Conservation (phyloP, 2,329 filamentous ascomycete species). For the Claviceps capensis region DNA sequence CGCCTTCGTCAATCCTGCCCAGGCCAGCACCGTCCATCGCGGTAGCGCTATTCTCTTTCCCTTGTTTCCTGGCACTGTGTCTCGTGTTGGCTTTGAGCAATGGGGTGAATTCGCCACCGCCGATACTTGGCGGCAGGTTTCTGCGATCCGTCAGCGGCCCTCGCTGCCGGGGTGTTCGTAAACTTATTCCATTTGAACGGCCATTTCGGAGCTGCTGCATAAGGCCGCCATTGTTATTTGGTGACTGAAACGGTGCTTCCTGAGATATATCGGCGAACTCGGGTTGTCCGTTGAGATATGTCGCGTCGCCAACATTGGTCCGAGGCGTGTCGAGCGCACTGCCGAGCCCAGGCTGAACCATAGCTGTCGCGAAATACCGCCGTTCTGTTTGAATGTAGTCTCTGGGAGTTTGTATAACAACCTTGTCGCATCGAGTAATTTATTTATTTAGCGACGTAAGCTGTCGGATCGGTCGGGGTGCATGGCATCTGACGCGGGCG, state of each 20-base stretch:
- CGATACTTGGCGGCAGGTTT: conserved; percentile 53
- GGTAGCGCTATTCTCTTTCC: conserved; percentile 47
- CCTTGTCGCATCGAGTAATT: neutral
- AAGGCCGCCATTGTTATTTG: conserved; percentile 54
- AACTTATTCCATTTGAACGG: conserved; percentile 38
- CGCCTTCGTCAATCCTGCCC: conserved; percentile 52
- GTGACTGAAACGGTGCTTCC: conserved; percentile 76
- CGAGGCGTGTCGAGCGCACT: conserved; percentile 69
- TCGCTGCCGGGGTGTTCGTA: conserved; percentile 61
- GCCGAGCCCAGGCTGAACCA: conserved; percentile 50
- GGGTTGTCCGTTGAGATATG: conserved; percentile 55
- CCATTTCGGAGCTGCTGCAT: conserved; percentile 62
- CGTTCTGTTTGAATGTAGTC: neutral
- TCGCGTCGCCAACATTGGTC: conserved; percentile 73
- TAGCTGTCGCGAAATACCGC: conserved; percentile 19
- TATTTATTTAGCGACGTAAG: neutral
- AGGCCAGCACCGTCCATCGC: conserved; percentile 55
- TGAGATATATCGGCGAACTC: conserved; percentile 70
- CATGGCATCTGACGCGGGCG: neutral
- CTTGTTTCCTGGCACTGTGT: conserved; percentile 54
- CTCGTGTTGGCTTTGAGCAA: conserved; percentile 68
- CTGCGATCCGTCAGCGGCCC: conserved; percentile 57
- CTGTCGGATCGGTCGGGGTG: neutral
- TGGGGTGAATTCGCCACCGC: conserved; percentile 79
- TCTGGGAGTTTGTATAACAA: too few species aligned